Conservation (phyloP, 2,329 filamentous ascomycete genomes). For the Graphiopsis chlorocephala region DNA sequence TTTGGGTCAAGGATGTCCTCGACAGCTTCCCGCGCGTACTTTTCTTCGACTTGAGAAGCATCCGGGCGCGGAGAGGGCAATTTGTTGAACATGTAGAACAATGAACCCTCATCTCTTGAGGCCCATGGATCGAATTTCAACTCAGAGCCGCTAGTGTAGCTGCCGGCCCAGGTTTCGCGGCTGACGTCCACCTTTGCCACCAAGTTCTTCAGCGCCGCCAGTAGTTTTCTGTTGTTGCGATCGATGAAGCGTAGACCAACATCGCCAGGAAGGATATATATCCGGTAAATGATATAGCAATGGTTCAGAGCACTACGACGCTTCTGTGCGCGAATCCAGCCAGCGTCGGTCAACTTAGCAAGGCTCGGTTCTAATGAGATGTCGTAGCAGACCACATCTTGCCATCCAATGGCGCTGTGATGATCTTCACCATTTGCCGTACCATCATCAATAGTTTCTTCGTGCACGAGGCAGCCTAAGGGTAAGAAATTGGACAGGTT, state of each 20-base stretch:
- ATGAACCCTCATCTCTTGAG: constrained; percentile 48
- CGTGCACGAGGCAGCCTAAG: constrained; percentile 25
- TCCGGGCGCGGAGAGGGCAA: constrained; percentile 65
- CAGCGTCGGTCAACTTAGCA: constrained; percentile 19
- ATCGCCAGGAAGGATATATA: constrained; percentile 45
- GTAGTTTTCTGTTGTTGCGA: constrained; percentile 46
- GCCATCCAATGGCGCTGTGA: not conserved
- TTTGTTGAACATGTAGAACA: constrained; percentile 71
- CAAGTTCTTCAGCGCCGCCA: constrained; percentile 48
- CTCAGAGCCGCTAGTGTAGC: constrained; percentile 21
- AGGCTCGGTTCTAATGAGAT: constrained; percentile 12
- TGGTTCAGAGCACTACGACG: constrained; percentile 7
- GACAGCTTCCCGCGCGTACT: constrained; percentile 54
- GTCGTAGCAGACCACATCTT: not conserved
- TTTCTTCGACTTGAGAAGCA: constrained; percentile 49
- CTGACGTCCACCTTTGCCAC: constrained; percentile 58
- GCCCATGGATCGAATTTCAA: constrained; percentile 41
- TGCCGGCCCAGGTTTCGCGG: constrained; percentile 54
- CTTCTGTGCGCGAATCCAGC: constrained; percentile 25
- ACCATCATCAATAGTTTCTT: constrained; percentile 11
- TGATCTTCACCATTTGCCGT: not conserved
- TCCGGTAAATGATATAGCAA: constrained; percentile 21
- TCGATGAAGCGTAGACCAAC: constrained; percentile 54
- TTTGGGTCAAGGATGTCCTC: constrained; percentile 50
- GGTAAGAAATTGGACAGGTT: constrained; percentile 26